A percentile compares a stretch with the other conserved stretches of the same genome.
Evolutionary conservation across 2,329 filamentous ascomycete genomes (phyloP).

Genomic region (Calonectria pauciramosa): DNA sequence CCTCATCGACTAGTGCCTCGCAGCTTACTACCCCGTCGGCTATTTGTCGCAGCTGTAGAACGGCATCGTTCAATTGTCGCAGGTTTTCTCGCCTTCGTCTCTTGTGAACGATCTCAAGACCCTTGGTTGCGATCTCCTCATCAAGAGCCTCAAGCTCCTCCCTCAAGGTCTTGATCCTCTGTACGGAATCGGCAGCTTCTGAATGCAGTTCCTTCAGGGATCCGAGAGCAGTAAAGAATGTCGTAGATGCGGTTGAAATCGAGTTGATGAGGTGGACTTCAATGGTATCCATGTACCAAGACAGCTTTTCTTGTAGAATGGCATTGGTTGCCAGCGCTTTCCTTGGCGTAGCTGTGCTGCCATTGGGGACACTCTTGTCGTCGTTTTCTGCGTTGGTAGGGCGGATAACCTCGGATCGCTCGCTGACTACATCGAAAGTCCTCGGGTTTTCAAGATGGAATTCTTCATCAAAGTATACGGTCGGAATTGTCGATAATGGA

Average conservation of each 20-base stretch:
- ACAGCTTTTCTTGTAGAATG: slow-evolving; percentile 96
- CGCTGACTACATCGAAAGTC: slow-evolving; percentile 96
- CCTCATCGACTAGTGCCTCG: slow-evolving; percentile 84
- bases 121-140: slow-evolving; percentile 86
- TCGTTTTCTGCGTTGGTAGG: slow-evolving; percentile 68
- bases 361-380: slow-evolving; percentile 69
- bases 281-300: slow-evolving; percentile 99
- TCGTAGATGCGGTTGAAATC: slow-evolving; percentile 94
- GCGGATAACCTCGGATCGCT: slow-evolving; percentile 94
- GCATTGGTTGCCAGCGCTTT: slow-evolving; percentile 96
- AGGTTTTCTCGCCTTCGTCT: slow-evolving; percentile 87
- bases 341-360: slow-evolving; percentile 70
- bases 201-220: slow-evolving; percentile 91
- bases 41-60: slow-evolving; percentile 85
- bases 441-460: slow-evolving; percentile 97
- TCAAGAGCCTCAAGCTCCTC: slow-evolving; percentile 86
- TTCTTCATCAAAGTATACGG: slow-evolving; percentile 93
- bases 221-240: slow-evolving; percentile 94
- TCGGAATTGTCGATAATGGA: slow-evolving; percentile 91
- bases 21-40: slow-evolving; percentile 81
- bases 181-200: slow-evolving; percentile 92
- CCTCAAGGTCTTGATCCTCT: slow-evolving; percentile 84
- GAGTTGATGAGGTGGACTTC: slow-evolving; percentile 97
- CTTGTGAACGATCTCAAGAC: slow-evolving; percentile 87
- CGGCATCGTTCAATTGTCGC: slow-evolving; percentile 83